Evolutionary conservation across 441 rosid genomes (phyloP).

Genomic region (Brassica balearica): DNA sequence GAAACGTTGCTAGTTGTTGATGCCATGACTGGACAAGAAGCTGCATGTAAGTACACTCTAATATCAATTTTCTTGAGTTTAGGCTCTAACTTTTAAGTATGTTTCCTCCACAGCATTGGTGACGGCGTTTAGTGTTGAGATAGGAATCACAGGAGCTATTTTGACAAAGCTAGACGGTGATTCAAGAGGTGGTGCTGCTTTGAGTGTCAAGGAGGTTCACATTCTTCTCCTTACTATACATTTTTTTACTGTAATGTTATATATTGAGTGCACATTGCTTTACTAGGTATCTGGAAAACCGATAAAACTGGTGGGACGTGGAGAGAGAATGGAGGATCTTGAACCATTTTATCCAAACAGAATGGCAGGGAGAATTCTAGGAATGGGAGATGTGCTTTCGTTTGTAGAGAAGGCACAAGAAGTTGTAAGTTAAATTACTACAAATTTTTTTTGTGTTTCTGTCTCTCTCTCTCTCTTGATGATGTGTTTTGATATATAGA

Average conservation of each 20-base stretch:
- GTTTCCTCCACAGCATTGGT: slow-evolving; percentile 68
- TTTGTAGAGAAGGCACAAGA: slow-evolving; percentile 98
- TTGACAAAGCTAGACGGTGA: slow-evolving; percentile 98
- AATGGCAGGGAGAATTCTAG: slow-evolving; percentile 97
- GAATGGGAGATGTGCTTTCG: slow-evolving; percentile 99
- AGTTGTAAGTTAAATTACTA: slow-evolving; percentile 65
- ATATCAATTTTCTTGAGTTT: background rate
- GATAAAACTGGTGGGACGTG: slow-evolving; percentile 96
- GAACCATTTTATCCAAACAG: slow-evolving; percentile 99
- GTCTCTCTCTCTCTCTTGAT: background rate
- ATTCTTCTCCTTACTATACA: background rate
- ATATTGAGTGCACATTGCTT: background rate
- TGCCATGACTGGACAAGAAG: slow-evolving; percentile 99
- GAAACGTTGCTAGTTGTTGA: slow-evolving; percentile 97
- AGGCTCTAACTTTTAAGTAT: too few relatives aligned
- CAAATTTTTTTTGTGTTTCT: background rate
- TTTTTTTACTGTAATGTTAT: background rate
- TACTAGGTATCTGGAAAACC: slow-evolving; percentile 94
- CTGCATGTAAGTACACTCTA: slow-evolving; percentile 66
- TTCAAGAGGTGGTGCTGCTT: slow-evolving; percentile 99
- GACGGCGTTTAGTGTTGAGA: slow-evolving; percentile 91
- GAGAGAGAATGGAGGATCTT: slow-evolving; percentile 98
- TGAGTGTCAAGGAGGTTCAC: slow-evolving; percentile 94
- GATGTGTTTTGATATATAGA: slow-evolving; percentile 49
- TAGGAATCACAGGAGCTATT: slow-evolving; percentile 98